Base-by-base conservation (phyloP, 2,329 filamentous ascomycete species). In the Xylaria arbuscula region DNA sequence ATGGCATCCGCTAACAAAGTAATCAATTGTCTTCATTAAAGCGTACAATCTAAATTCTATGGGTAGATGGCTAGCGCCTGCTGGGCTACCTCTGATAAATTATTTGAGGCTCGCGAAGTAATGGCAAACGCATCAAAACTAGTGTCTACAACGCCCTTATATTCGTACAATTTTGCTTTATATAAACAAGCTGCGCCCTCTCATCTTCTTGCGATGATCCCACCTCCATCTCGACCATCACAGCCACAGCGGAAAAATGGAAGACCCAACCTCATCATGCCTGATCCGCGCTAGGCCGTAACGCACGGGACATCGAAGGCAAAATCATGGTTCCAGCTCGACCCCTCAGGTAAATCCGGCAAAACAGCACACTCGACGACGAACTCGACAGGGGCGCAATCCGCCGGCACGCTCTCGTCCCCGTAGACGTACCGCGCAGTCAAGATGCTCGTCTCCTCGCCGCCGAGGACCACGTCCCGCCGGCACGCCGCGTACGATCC, bases 311-410 rank as follows among this genome's bases (percentile, higher is more conserved):
- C 66, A 2, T 68, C 66, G 11, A 65, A 55, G 24, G 56, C 66
- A 6, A 36, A 60, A 56, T 56, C 66, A 24, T 68, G 66, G 11
- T 65, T 53, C 66, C 66, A 68, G 36, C 55, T 47, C 5, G 66
- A 47, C 15, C 62, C 66, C 3, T 47, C 62, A 0, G 66, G 66
- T 9, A 68, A 50, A 3, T 68, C 62, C 1, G 55, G 36, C 11
- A 68, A 50, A 32, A 15, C 28, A 4, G 66, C 66, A 56, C 66
- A 68, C 62, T 68, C 66, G 11, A 65, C 61, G 6, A 64, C 61
- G 15, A 68, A 58, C 62, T 68, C 66, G 4, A 68, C 36, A 1
- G 61, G 66, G 34, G 61, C 66, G 45, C 66, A 68, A 7, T 68
- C 62, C 0, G n/a, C 50, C 1, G 66, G 66, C 17, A 68, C 50